Evolutionary conservation across 2,329 filamentous ascomycete genomes (phyloP), one percentile per base, ranked within the genome.

Genomic region (Pestalotiopsis sp.): DNA sequence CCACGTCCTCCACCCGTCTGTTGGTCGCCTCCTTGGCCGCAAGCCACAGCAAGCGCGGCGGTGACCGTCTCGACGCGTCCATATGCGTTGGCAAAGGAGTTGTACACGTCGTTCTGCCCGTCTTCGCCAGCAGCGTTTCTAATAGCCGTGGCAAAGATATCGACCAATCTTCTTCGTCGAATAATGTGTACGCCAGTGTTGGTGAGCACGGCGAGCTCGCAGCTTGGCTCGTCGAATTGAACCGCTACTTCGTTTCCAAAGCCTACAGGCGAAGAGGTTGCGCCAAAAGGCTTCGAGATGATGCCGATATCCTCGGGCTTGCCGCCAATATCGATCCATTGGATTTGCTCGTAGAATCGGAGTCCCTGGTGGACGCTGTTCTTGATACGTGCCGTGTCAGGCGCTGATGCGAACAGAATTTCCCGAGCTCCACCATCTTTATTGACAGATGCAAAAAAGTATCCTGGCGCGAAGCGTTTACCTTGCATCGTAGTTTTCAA

Each of bases 201-300:
- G 39, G 96, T 98, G 67, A 99, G 86, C 61, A 99, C 90, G 1
- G 95, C 96, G 72, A 98, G 90, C 77, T 99, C 95, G 65, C 92
- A 90, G 27, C 74, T 74, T 0, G 90, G 85, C 69, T 93, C 87
- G 76, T 99, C 96, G 74, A 96, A 99, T 75, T 99, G 97, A n/a
- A 97, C 92, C 1, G 96, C 94, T 68, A 98, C 85, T 81, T 99
- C 96, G 74, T 99, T 99, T 12, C 95, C 95, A 75, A 97, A 98
- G 0, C 95, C 95, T 25, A 90, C 78, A 0, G 93, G 92, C 31
- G 89, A 87, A 12, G 82, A 82, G 0, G 90, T 86, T 11, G 92
- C 92, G 17, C 90, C 87, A 74, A 94, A 95, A 0, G 92, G 89
- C 63, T 88, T 87, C 0, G 92, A 93, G 36, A 94, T 89, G 13